A percentile compares a stretch with the other conserved stretches of the same genome.
Conservation (phyloP, 306 rosid species). For the Citrullus mucosospermus region DNA sequence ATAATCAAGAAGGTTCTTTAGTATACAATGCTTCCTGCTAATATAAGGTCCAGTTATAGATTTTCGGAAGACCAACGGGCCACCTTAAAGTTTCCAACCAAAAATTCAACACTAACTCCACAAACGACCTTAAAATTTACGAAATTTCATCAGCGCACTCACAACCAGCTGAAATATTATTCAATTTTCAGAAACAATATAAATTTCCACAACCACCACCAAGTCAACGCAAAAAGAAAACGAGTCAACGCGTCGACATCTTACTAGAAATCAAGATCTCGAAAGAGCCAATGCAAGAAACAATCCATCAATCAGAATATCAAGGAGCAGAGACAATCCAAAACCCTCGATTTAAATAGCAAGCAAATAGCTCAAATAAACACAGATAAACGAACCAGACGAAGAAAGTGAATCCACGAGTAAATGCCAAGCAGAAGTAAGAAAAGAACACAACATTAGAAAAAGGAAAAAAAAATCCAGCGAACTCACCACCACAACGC, state of each 20-base stretch:
- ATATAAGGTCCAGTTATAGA: not conserved
- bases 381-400: not conserved
- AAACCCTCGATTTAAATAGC: not conserved
- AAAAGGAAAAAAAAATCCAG: not conserved
- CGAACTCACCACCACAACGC: constrained; percentile 50
- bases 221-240: not conserved
- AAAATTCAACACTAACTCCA: not conserved
- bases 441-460: not conserved
- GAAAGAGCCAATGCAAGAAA: not conserved
- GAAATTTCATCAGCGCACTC: not conserved
- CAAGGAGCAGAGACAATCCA: not conserved
- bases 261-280: not conserved
- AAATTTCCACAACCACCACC: not conserved
- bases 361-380: not conserved
- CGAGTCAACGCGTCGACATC: not conserved
- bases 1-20: not conserved
- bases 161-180: not conserved
- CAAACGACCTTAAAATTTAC: not conserved
- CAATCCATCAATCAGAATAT: not conserved
- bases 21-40: not conserved
- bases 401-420: not conserved
- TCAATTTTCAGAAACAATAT: not conserved
- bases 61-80: not conserved
- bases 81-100: not conserved
- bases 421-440: constrained; percentile 1